Evolutionary conservation across 371 early-diverging fungal species (phyloP).

Genomic region (Umbelopsis sp.): DNA sequence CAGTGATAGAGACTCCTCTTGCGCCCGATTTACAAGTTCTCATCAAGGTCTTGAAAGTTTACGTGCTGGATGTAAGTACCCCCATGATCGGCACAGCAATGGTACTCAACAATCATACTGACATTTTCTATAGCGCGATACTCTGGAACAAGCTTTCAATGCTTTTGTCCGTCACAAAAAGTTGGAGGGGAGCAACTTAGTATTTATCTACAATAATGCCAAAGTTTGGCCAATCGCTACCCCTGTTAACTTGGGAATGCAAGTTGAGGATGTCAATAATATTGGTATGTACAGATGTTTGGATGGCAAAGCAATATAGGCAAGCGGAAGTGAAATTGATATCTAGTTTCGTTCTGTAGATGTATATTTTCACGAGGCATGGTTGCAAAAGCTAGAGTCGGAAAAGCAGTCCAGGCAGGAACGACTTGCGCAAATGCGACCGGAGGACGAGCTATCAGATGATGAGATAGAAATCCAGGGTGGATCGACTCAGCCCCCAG

Average conservation of each 20-base stretch:
- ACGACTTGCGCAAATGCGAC: neutral
- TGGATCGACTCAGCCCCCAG: neutral
- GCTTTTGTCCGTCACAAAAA: slow-evolving; percentile 34
- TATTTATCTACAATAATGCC: slow-evolving; percentile 39
- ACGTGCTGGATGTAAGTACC: slow-evolving; percentile 41
- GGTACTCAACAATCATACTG: neutral
- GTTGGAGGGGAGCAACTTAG: slow-evolving; percentile 30
- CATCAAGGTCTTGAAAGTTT: slow-evolving; percentile 35
- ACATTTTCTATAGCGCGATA: slow-evolving; percentile 32
- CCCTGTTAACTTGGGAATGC: slow-evolving; percentile 42
- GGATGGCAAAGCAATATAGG: neutral
- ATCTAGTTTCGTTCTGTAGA: slow-evolving; percentile 24
- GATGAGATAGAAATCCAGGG: neutral
- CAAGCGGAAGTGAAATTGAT: neutral
- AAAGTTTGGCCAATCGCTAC: slow-evolving; percentile 40
- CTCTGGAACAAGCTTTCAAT: slow-evolving; percentile 33
- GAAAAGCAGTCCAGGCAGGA: slow-evolving; percentile 22
- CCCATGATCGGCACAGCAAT: no score
- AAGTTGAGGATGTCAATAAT: slow-evolving; percentile 20
- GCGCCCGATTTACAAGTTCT: slow-evolving; percentile 19
- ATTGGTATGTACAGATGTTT: slow-evolving; percentile 25
- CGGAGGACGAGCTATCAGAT: slow-evolving; percentile 19
- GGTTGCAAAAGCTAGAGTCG: slow-evolving; percentile 26
- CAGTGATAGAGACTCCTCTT: neutral
- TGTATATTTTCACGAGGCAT: slow-evolving; percentile 35